Conservation (phyloP, 2,329 filamentous ascomycete species). For the Myriosclerotinia scirpicola region DNA sequence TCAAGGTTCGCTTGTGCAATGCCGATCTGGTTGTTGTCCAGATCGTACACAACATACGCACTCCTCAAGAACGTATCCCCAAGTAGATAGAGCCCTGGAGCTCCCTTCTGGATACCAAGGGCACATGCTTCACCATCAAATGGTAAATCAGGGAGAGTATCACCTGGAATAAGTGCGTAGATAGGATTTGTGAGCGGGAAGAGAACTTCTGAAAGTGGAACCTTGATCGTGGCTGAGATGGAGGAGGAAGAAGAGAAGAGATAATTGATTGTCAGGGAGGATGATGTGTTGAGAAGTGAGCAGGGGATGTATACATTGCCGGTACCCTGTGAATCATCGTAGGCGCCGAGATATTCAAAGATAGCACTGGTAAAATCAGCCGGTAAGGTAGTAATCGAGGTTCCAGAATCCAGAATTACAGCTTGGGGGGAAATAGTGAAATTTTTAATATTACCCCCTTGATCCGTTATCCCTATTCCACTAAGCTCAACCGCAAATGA, state of each 20-base stretch:
- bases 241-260: slow-evolving; percentile 48
- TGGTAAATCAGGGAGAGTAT: slow-evolving; percentile 23
- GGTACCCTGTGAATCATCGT: slow-evolving; percentile 37
- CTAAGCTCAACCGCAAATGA: slow-evolving; percentile 35
- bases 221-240: slow-evolving; percentile 44
- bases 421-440: slow-evolving; percentile 42
- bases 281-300: slow-evolving; percentile 45
- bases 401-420: slow-evolving; percentile 64
- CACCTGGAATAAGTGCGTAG: slow-evolving; percentile 15
- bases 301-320: slow-evolving; percentile 37
- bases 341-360: slow-evolving; percentile 44
- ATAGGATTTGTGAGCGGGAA: slow-evolving; percentile 29
- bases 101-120: slow-evolving; percentile 50
- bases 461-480: slow-evolving; percentile 36
- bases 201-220: slow-evolving; percentile 49
- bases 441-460: slow-evolving; percentile 17
- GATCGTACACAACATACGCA: slow-evolving; percentile 56
- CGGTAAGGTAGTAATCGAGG: slow-evolving; percentile 64
- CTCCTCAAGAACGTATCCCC: slow-evolving; percentile 55
- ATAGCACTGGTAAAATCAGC: slow-evolving; percentile 47
- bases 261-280: slow-evolving; percentile 46
- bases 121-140: slow-evolving; percentile 47
- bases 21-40: slow-evolving; percentile 50
- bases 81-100: slow-evolving; percentile 37
- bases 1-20: slow-evolving; percentile 51